phyloP scores from a whole-genome alignment of 768 basidiomycete genomes.

The Pisolithus orientalis region DNA sequence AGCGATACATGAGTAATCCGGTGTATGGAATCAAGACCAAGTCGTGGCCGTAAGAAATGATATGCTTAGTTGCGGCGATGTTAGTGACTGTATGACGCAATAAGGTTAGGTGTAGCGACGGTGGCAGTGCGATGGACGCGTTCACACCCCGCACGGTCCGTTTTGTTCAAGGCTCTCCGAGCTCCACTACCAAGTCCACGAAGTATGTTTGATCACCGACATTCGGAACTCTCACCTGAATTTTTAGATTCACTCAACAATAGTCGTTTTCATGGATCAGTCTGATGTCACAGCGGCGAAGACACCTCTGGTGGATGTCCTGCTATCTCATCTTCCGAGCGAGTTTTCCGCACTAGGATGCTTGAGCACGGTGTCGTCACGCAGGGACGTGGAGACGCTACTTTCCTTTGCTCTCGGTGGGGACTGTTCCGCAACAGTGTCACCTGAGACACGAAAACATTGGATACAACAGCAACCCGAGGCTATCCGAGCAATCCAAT shows the following conservation, averaged over 20 bases:
- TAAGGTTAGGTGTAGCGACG: too few relatives aligned
- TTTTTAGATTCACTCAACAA: not conserved
- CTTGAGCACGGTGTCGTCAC: conserved; percentile 3
- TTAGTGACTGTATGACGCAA: too few relatives aligned
- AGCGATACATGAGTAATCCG: conserved; percentile 33
- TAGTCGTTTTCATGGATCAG: not conserved
- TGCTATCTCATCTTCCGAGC: conserved; percentile 15
- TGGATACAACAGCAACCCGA: conserved; percentile 21
- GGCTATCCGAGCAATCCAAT: conserved; percentile 16
- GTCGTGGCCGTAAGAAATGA: conserved; percentile 10
- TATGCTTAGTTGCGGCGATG: too few relatives aligned
- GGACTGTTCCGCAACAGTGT: conserved; percentile 15
- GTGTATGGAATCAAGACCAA: conserved; percentile 32
- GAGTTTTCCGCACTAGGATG: conserved; percentile 6
- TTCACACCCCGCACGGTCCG: too few relatives aligned
- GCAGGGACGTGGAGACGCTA: conserved; percentile 16
- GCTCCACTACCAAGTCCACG: too few relatives aligned
- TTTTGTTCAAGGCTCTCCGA: too few relatives aligned
- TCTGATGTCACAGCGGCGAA: not conserved
- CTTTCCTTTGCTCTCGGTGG: conserved; percentile 26
- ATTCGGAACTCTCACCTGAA: conserved; percentile 9
- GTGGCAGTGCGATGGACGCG: too few relatives aligned
- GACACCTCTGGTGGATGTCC: conserved; percentile 22
- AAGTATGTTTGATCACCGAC: conserved; percentile 23
- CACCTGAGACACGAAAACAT: conserved; percentile 8